Base-by-base conservation (phyloP, 2,329 filamentous ascomycete species). In the Sporothrix pallida region DNA sequence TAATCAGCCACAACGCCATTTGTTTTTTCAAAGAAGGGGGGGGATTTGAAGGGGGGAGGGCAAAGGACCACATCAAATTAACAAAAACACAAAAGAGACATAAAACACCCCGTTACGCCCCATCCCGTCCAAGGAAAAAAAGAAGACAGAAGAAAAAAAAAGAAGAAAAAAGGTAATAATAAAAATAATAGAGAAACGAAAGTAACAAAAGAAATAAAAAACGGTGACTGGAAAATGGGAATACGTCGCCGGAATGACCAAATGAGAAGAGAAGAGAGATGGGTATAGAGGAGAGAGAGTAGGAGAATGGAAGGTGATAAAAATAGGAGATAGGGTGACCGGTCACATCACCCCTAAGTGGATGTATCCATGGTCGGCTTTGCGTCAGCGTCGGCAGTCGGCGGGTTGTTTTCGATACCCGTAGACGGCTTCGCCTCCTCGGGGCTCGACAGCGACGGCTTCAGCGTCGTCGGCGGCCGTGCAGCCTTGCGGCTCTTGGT, bases 401-500 rank as follows among this genome's bases (percentile, higher is more conserved):
- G 37, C 48, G 42, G 9, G 6, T 62, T 20, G 26, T 78, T 76
- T 13, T 72, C 73, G 54, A 76, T 73, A 5, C 78, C 79, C 3
- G 80, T 80, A 6, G 81, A 79, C 4, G 62, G 62, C 73, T 83
- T 86, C 1, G 80, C 77, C 50, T 86, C 84, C 60, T 86, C 84
- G 10, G 79, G 73, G 17, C 79, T 80, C 1, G 82, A 77, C 17
- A 78, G 76, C 13, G 81, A 79, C 26, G 82, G 78, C 76, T 85
- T 87, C 31, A 85, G 75, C 37, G 78, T 78, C 2, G 79, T 78
- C 3, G 79, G 79, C 10, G 84, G 83, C 75, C 83, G 84, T 2
- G 85, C 84, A 2, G 85, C 85, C 78, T 89, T 90, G 70, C 87
- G 83, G 76, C 86, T 88, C 79, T 88, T 89, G 9, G 85, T 87